Percentiles rank a stretch among this genome's conserved stretches.
Conservation (phyloP, 202 grass and related monocot genomes). For the Schoenoplectus triqueter region DNA sequence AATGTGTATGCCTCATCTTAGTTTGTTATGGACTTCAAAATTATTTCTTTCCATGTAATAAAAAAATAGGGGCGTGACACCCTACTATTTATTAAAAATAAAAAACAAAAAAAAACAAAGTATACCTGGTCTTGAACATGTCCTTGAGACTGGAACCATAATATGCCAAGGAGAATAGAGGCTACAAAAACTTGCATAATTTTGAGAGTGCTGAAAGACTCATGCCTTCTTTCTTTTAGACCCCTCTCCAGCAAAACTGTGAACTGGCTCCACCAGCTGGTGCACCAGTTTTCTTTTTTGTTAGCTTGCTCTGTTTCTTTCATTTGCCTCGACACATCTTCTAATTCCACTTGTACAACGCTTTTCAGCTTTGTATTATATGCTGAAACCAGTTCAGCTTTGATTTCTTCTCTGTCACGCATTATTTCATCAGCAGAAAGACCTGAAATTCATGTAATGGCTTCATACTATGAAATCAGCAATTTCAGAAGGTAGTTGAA, state of each 20-base stretch:
- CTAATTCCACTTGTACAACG: slow-evolving; percentile 11
- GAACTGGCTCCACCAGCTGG: slow-evolving; percentile 55
- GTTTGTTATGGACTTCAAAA: too few relatives aligned
- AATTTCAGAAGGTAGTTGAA: neutral
- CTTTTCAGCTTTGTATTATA: slow-evolving; percentile 24
- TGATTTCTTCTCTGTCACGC: slow-evolving; percentile 21
- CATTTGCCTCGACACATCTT: slow-evolving; percentile 38
- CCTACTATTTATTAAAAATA: too few relatives aligned
- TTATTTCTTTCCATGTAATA: too few relatives aligned
- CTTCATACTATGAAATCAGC: neutral
- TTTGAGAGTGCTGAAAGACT: slow-evolving; percentile 43
- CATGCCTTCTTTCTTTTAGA: slow-evolving; percentile 53
- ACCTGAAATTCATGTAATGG: slow-evolving; percentile 23
- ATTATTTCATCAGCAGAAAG: slow-evolving; percentile 33
- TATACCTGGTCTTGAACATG: slow-evolving; percentile 52
- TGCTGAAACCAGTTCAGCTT: slow-evolving; percentile 40
- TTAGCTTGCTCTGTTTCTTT: slow-evolving; percentile 32
- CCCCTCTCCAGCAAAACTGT: slow-evolving; percentile 45
- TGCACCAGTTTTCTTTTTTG: slow-evolving; percentile 37
- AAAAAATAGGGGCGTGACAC: too few relatives aligned
- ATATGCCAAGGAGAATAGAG: slow-evolving; percentile 38
- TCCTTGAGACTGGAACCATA: slow-evolving; percentile 48
- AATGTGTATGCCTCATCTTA: neutral
- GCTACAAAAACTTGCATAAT: slow-evolving; percentile 35
- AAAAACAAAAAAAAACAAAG: neutral